These are phyloP conservation scores for Picocystis salinarum DNA, from an alignment of 139 green algal genomes.

Conservation along the genomic window DNA sequence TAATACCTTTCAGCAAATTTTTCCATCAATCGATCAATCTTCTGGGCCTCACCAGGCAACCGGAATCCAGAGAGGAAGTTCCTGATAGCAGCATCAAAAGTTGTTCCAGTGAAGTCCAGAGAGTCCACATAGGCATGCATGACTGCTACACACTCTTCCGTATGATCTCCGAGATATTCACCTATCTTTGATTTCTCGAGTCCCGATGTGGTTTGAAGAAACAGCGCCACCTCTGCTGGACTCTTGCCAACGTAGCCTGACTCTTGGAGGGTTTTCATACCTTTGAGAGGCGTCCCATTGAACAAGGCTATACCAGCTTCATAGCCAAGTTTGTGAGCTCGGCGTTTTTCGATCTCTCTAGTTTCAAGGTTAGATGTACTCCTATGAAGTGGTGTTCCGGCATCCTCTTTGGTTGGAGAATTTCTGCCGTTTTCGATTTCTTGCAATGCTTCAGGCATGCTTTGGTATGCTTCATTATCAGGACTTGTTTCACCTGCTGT, in stretches of 20 bases:
- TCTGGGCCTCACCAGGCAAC: conserved; percentile 92
- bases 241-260: conserved; percentile 52
- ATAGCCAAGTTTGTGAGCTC: too few relatives aligned
- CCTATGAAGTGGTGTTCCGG: too few relatives aligned
- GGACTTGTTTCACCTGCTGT: too few relatives aligned
- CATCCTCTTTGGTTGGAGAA: too few relatives aligned
- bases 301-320: conserved; percentile 78
- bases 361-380: too few relatives aligned
- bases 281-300: conserved; percentile 94
- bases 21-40: conserved; percentile 98
- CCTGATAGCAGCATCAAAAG: conserved; percentile 84
- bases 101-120: conserved; percentile 61
- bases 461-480: conserved; percentile 1
- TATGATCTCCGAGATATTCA: conserved; percentile 86
- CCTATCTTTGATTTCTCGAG: conserved; percentile 88
- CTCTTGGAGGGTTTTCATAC: conserved; percentile 53
- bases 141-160: conserved; percentile 53
- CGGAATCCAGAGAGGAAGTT: conserved; percentile 28
- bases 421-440: too few relatives aligned
- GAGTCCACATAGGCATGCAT: conserved; percentile 95
- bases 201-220: conserved; percentile 33
- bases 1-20: conserved; percentile 96
- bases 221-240: conserved; percentile 46
- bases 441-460: neutral
- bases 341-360: too few relatives aligned